These are phyloP conservation scores for Xerocomellus dryophilus DNA, from an alignment of 768 basidiomycete species.

Conservation along the genomic window DNA sequence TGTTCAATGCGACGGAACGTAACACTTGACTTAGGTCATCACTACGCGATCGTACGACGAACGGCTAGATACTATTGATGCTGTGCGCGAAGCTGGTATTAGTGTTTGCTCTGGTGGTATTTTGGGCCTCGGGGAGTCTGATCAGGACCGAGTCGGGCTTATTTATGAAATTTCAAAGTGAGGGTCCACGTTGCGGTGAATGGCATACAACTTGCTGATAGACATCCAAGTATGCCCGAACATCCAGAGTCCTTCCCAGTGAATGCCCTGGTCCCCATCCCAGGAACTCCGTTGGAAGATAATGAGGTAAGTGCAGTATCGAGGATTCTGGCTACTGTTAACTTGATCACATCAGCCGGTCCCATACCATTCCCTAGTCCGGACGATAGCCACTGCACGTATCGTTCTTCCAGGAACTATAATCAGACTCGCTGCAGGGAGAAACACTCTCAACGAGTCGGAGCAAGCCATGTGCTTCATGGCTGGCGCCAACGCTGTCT, in stretches of 20 bases:
- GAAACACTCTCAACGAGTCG: conserved; percentile 83
- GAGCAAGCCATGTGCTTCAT: conserved; percentile 99
- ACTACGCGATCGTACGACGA: conserved; percentile 95
- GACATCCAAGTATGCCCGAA: conserved; percentile 70
- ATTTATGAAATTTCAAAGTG: conserved; percentile 93
- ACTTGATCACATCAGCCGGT: conserved; percentile 55
- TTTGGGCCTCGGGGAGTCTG: conserved; percentile 88
- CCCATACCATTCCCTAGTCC: conserved; percentile 75
- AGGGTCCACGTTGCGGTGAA: conserved; percentile 24
- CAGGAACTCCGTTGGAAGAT: conserved; percentile 87
- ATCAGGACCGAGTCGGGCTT: conserved; percentile 85
- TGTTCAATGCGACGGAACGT: neutral
- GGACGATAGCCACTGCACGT: conserved; percentile 93
- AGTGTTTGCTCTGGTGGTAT: conserved; percentile 98
- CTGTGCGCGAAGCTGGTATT: conserved; percentile 92
- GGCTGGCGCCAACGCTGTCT: conserved; percentile 97
- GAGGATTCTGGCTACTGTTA: conserved; percentile 1
- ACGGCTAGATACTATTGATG: conserved; percentile 81
- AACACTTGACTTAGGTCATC: conserved; percentile 64
- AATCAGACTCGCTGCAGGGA: conserved; percentile 91
- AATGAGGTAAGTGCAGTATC: conserved; percentile 62
- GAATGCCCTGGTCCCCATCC: conserved; percentile 93
- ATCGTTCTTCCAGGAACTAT: conserved; percentile 90
- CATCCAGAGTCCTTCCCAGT: conserved; percentile 99
- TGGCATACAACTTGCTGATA: conserved; percentile 1